Evolutionary conservation across 345 rosid species (phyloP), one percentile per base, ranked within the genome.

Genomic region (Gossypium herbaceum): DNA sequence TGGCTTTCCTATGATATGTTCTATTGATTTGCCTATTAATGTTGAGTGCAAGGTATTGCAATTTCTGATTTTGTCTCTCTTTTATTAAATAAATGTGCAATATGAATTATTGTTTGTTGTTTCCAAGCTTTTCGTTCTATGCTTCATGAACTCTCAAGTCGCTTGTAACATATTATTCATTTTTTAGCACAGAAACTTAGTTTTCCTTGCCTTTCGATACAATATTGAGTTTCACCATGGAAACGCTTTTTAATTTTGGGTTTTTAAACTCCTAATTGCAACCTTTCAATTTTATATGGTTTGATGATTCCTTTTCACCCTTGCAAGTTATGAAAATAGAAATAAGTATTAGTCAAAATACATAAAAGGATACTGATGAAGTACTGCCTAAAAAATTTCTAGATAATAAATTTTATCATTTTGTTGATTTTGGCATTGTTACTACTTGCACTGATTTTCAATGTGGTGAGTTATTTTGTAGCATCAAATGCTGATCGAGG

Each of bases 1-100:
- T 51, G 92, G 91, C 47, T 69, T 63, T n/a, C 88, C 91, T 20
- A 79, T 85, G 87, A 11, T 88, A 20, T 94, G 96, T 78, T 92
- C 98, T 58, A 78, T 94, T 63, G 75, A 84, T 83, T 84, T 92
- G 85, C 94, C 94, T 8, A 50, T 92, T 65, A 79, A 81, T 57
- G 73, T 79, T 62, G 62, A 78, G 68, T 25, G 48, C 24, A 72
- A 86, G 98, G 98, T 93, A 77, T 61, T 13, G 2, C 45, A 29
- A 20, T 61, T 64, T 86, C 20, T 58, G 17, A 41, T 75, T 8
- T 70, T 1, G 16, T 0, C 62, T 70, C 41, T 56, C 58, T 73
- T 45, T 11, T 43, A 60, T 52, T 29, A 12, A 69, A 69, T 50
- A 67, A 69, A 51, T 69, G 41, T 52, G 29, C 45, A 15, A 45